A percentile compares a stretch with the other conserved stretches of the same genome.
Conservation (phyloP, 495 filamentous ascomycete species). For the Tuber aestivum region DNA sequence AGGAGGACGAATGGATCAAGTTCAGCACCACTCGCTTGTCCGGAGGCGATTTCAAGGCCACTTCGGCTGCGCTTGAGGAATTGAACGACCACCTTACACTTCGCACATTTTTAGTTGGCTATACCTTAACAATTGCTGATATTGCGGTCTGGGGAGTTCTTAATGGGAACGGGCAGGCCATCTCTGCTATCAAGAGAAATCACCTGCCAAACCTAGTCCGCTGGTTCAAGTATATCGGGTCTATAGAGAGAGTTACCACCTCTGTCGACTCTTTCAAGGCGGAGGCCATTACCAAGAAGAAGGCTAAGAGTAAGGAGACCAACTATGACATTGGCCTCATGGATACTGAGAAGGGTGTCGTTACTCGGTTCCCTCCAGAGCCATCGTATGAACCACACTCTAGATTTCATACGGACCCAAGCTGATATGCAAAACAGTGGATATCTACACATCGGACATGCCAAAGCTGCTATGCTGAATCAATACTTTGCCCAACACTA, state of each 20-base stretch:
- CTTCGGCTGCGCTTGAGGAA: conserved; percentile 47
- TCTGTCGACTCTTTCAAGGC: conserved; percentile 57
- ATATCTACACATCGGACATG: conserved; percentile 90
- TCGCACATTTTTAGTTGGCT: conserved; percentile 78
- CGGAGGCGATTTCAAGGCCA: conserved; percentile 43
- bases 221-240: conserved; percentile 85
- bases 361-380: conserved; percentile 92
- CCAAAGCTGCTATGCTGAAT: conserved; percentile 84
- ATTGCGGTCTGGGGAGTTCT: conserved; percentile 78
- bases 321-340: conserved; percentile 87
- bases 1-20: conserved; percentile 34
- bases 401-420: conserved; percentile 2
- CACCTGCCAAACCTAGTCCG: conserved; percentile 70
- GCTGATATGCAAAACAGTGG: conserved; percentile 49
- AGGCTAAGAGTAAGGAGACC: conserved; percentile 70
- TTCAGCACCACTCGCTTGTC: conserved; percentile 44
- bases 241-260: conserved; percentile 38
- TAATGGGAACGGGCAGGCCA: conserved; percentile 76
- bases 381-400: conserved; percentile 60
- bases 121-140: conserved; percentile 71
- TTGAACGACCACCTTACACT: conserved; percentile 83
- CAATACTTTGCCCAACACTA: conserved; percentile 93
- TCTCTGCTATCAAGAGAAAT: conserved; percentile 71
- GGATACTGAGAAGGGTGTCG: conserved; percentile 84
- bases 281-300: conserved; percentile 57